phyloP scores from a whole-genome alignment of 805 yeast species.

The Saccharomycopsis sp. region DNA sequence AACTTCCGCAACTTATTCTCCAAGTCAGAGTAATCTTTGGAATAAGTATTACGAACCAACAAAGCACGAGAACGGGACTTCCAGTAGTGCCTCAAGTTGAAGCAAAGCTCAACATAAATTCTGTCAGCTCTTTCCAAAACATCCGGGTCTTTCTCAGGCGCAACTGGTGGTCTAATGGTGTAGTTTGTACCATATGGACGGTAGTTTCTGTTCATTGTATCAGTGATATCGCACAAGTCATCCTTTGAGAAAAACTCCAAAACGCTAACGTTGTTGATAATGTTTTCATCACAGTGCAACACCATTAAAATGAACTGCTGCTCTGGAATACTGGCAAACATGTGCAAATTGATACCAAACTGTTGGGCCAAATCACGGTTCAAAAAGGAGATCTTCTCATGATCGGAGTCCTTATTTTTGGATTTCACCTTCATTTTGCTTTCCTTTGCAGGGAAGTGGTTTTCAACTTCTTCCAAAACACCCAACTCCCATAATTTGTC shows the following conservation, averaged over 20 bases:
- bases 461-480: constrained; percentile 55
- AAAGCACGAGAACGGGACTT: constrained; percentile 59
- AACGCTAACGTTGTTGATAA: constrained; percentile 46
- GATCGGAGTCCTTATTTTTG: constrained; percentile 25
- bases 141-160: constrained; percentile 45
- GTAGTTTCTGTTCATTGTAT: constrained; percentile 44
- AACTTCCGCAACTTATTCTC: constrained; percentile 44
- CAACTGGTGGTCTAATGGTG: constrained; percentile 26
- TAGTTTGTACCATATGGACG: constrained; percentile 57
- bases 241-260: constrained; percentile 64
- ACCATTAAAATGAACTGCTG: constrained; percentile 47
- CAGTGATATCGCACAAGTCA: constrained; percentile 52
- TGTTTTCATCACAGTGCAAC: constrained; percentile 48
- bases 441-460: constrained; percentile 45
- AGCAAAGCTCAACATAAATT: constrained; percentile 57
- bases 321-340: constrained; percentile 44
- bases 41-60: constrained; percentile 44
- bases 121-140: constrained; percentile 64
- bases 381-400: constrained; percentile 44
- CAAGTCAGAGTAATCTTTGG: constrained; percentile 58
- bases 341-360: constrained; percentile 69
- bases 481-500: constrained; percentile 48
- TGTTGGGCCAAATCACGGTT: constrained; percentile 70
- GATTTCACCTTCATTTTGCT: constrained; percentile 32
- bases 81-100: constrained; percentile 65